A percentile compares a stretch with the other conserved stretches of the same genome.
phyloP scores from a whole-genome alignment of 768 basidiomycete genomes.

The Termitomyces sp. region DNA sequence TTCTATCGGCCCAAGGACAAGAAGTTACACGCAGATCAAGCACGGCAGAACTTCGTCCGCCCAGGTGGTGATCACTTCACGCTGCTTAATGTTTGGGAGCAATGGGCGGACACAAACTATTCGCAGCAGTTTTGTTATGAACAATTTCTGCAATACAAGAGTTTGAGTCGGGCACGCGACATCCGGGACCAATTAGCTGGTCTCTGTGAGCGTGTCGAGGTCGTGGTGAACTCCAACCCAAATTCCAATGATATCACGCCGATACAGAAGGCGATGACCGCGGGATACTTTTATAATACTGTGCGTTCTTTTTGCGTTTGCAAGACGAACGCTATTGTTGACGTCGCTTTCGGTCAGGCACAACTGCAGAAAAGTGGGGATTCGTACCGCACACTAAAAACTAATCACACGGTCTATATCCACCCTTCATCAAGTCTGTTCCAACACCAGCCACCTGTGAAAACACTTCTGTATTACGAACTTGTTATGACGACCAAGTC shows the following conservation, averaged over 20 bases:
- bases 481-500: slow-evolving; percentile 97
- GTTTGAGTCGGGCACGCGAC: slow-evolving; percentile 89
- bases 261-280: slow-evolving; percentile 91
- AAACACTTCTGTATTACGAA: slow-evolving; percentile 91
- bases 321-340: neutral
- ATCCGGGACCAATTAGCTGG: slow-evolving; percentile 95
- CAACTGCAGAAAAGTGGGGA: slow-evolving; percentile 94
- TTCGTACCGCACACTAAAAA: slow-evolving; percentile 95
- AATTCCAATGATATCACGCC: slow-evolving; percentile 92
- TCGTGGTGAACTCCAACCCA: slow-evolving; percentile 81
- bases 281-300: slow-evolving; percentile 96
- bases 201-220: slow-evolving; percentile 95
- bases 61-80: slow-evolving; percentile 98
- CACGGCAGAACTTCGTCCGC: slow-evolving; percentile 94
- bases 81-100: slow-evolving; percentile 95
- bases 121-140: slow-evolving; percentile 97
- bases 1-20: slow-evolving; percentile 99
- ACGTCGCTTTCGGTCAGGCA: slow-evolving; percentile 44
- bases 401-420: slow-evolving; percentile 93
- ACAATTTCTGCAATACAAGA: slow-evolving; percentile 94
- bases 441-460: slow-evolving; percentile 92
- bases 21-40: slow-evolving; percentile 95
- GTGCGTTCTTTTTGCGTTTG: slow-evolving; percentile 36
- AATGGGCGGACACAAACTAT: slow-evolving; percentile 98
- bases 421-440: slow-evolving; percentile 95